Evolutionary conservation across 2,329 filamentous ascomycete genomes (phyloP).

Genomic region (Colletotrichum trifolii): DNA sequence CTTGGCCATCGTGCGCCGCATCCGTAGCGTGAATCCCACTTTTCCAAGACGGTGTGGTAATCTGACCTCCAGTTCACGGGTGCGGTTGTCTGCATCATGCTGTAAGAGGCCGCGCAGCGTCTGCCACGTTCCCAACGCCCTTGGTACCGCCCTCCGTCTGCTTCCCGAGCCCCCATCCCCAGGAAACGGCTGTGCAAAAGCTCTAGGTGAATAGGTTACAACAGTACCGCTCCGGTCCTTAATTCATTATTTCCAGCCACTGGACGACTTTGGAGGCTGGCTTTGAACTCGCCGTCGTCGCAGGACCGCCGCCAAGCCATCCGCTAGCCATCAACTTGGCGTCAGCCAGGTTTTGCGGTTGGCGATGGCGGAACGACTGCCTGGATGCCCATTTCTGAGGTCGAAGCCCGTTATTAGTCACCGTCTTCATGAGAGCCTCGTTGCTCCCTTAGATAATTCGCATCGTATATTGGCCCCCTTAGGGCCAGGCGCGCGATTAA

Average conservation of each 20-base stretch:
- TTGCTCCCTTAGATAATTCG: too few relatives aligned
- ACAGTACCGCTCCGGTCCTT: too few relatives aligned
- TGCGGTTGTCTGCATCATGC: constrained; percentile 3
- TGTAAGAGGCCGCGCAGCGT: constrained; percentile 1
- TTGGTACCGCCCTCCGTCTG: neutral
- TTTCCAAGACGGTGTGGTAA: constrained; percentile 5
- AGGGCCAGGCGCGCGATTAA: too few relatives aligned
- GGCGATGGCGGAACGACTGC: neutral
- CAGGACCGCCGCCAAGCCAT: constrained; percentile 1
- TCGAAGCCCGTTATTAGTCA: too few relatives aligned
- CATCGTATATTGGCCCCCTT: too few relatives aligned
- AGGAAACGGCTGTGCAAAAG: constrained; percentile 4
- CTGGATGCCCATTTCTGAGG: neutral
- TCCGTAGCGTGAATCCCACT: constrained; percentile 4
- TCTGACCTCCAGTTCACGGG: constrained; percentile 1
- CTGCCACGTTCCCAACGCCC: constrained; percentile 15
- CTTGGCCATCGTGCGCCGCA: neutral
- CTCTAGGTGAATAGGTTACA: neutral
- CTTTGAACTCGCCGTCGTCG: constrained; percentile 17
- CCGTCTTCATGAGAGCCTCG: too few relatives aligned
- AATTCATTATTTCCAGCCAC: constrained; percentile 5
- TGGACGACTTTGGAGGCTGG: neutral
- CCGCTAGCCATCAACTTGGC: constrained; percentile 9
- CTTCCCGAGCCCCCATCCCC: neutral
- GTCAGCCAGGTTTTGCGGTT: constrained; percentile 1